Evolutionary conservation across 2,329 filamentous ascomycete species (phyloP), one percentile per base, ranked within the genome.

Genomic region (Colletotrichum sublineola): DNA sequence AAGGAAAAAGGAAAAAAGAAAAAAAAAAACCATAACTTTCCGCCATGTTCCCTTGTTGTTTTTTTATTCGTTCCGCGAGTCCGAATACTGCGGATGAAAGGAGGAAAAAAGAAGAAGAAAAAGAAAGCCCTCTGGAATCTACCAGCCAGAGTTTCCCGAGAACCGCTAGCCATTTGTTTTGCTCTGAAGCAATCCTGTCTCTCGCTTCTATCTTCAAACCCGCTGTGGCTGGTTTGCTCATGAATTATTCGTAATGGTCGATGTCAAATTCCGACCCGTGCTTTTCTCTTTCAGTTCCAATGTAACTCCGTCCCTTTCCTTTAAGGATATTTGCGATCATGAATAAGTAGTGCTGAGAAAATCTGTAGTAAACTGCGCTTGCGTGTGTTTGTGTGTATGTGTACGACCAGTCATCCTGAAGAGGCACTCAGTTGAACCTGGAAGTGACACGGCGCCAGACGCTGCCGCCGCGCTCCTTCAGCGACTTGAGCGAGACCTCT

Each of bases 1-100:
- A 80, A 55, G 84, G 83, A 81, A 81, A 85, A 83, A 82, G 80
- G 62, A 63, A 84, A 83, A 81, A 81, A 85, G 83, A 82, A 84
- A 83, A 81, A 81, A 85, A 83, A 82, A 80, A 55, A 63, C 55
- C 68, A 18, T 67, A 24, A 53, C 50, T 44, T 61, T 56, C 63
- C 55, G 63, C 63, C 38, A 46, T 67, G 63, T 63, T 61, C 55
- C 68, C 29, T 33, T 31, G 31, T 44, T 33, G 12, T 42, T 42
- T 8, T 15, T 42, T 15, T 15, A 9, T 44, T n/a, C 46, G 46
- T 36, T 58, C 14, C 14, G 60, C 31, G 15, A 38, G 15, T 33
- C 20, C 15, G 29, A 11, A 15, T 33, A 18, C 24, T 24, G 60
- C 57, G 46, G 24, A 46, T 7, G 29, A 33, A n/a, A 46, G 40